Evolutionary conservation across 306 rosid species (phyloP), one percentile per base, ranked within the genome.

Genomic region (Sicyos edulis): DNA sequence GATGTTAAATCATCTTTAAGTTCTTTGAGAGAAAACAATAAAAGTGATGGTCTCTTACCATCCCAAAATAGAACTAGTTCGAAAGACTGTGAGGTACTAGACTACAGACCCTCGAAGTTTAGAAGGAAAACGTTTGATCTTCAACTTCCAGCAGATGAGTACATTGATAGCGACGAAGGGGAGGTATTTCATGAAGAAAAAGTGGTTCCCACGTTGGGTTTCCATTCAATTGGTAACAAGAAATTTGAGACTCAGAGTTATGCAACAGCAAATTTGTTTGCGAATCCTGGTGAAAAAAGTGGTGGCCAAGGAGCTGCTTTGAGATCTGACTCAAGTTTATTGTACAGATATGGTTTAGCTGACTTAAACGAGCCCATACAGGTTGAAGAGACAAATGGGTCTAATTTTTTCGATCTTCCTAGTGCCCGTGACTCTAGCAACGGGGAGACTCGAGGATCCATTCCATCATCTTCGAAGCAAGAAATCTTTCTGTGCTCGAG

Each of bases 51-150:
- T 80, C 76, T 76, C 17, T 80, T 85, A 83, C 82, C 87, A 29
- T 83, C 88, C 65, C 89, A 83, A 60, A 88, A 84, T 47, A 90
- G 90, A 63, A 66, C 80, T 55, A 82, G 78, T 74, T 84, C 85
- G 29, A 90, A 84, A 76, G 93, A 87, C 65, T 64, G 83, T 64
- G 96, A 84, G 83, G 83, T 88, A 75, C 83, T 83, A 61, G 98
- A 92, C 67, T 86, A 84, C 4, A 87, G 97, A 78, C 96, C 97
- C 60, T 78, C 89, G 22, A 88, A 93, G 81, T 86, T 76, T 52
- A 83, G 95, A 81, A 90, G 87, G 68, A 90, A 78, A 85, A 84
- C 78, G 78, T 85, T 93, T 82, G 98, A 90, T 84, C 98, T 90
- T 75, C 92, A 86, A 20, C 97, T 88, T 76, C 98, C 96, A 50